Conservation (phyloP, 169 alveolate genomes). For the Eimeria brunetti region DNA sequence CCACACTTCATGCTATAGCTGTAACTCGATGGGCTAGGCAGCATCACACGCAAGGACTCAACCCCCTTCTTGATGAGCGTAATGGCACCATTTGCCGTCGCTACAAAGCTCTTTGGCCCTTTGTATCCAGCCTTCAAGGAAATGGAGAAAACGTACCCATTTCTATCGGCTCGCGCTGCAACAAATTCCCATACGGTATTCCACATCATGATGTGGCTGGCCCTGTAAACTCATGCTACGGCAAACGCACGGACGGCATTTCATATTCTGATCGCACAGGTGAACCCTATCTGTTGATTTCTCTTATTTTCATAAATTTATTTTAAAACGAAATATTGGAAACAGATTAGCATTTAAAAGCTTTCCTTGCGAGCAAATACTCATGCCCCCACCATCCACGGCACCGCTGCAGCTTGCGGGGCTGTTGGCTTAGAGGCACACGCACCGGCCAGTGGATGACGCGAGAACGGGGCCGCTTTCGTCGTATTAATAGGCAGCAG, state of each 20-base stretch:
- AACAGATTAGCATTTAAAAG: not conserved
- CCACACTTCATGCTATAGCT: no score
- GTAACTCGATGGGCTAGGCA: no score
- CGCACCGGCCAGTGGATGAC: conserved; percentile 15
- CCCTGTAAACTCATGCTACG: not conserved
- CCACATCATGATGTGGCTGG: no score
- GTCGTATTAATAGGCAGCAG: not conserved
- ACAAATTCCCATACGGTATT: no score
- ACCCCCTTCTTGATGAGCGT: no score
- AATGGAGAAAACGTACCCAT: no score
- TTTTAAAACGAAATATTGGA: not conserved
- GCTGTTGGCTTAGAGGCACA: conserved; percentile 65
- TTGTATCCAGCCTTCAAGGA: not conserved
- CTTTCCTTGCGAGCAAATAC: not conserved
- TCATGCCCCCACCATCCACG: not conserved
- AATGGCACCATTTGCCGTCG: no score
- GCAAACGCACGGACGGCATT: not conserved
- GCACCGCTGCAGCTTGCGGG: conserved; percentile 48
- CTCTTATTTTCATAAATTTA: not conserved
- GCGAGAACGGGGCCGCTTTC: not conserved
- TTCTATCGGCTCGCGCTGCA: no score
- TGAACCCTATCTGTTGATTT: not conserved
- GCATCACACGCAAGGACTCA: no score
- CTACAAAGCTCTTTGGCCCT: not conserved
- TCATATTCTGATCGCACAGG: not conserved